Base-by-base conservation (phyloP, 345 rosid species). In the Ricinus communis region DNA sequence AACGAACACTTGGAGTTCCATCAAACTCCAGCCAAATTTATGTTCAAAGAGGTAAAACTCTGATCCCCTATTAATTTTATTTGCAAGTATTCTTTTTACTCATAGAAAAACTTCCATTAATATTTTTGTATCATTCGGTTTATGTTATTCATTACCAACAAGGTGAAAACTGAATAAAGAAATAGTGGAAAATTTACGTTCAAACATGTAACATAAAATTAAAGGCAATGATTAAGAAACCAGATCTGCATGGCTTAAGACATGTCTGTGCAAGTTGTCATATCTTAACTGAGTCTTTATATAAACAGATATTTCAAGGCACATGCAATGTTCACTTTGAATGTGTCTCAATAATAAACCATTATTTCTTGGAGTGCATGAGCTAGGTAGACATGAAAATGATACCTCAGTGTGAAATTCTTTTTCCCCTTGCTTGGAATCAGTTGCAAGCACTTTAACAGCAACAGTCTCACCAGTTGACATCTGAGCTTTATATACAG, bases 401-500 rank as follows among this genome's bases (percentile, higher is more conserved):
- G 24, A 16, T 85, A 93, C 99, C 99, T 96, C 99, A 0, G 96
- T 88, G 45, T 93, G 99, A 76, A 96, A 96, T 81, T 96, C 99
- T 74, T 77, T 96, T 81, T 96, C 99, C 33, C 99, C 99, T 81
- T 96, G 98, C 86, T 88, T 93, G 45, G 99, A 96, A 85, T 93
- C 91, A 51, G 96, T 87, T 56, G 99, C 96, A 51, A 93, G 99
- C 70, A 88, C 95, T 82, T 96, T 96, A 18, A 91, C 97, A 16
- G 99, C 99, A 57, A 96, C 93, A 52, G 76, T 86, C 86, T 93
- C 98, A 65, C 97, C 96, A 3, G 91, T 88, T 15, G 90, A 83
- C 96, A 93, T 89, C 66, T 88, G 96, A 76, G 99, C 98, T 84
- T 91, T 96, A 74, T 89, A 96, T n/a, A 96, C 99, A 13, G 97